Conservation (phyloP, 1,139 yeast species). For the Geotrichum restrictum region DNA sequence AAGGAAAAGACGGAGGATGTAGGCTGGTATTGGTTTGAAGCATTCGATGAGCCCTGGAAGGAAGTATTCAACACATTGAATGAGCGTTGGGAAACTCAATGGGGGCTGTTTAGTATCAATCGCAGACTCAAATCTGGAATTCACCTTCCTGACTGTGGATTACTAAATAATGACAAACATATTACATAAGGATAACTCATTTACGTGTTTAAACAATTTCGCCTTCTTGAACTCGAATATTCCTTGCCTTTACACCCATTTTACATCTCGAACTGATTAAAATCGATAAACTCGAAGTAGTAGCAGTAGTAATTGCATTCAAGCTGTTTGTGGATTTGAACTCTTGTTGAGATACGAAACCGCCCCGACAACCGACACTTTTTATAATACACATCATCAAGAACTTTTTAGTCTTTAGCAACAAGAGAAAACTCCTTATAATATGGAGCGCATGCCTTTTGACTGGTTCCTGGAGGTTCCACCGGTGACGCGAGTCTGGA, state of each 20-base stretch:
- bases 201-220: not conserved
- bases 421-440: not conserved
- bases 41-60: constrained; percentile 74
- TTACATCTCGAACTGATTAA: not conserved
- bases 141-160: constrained; percentile 12
- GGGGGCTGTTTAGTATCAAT: constrained; percentile 59
- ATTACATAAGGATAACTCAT: not conserved
- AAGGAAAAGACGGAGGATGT: constrained; percentile 32
- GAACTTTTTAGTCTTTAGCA: not conserved
- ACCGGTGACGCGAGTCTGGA: constrained; percentile 34
- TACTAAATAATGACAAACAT: not conserved
- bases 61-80: constrained; percentile 47
- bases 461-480: constrained; percentile 38
- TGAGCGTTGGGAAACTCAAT: constrained; percentile 62
- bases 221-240: not conserved
- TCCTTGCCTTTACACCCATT: too few relatives aligned
- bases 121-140: constrained; percentile 43
- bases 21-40: constrained; percentile 65
- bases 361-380: too few relatives aligned
- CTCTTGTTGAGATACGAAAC: too few relatives aligned
- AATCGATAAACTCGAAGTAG: not conserved
- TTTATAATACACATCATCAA: not conserved
- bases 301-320: not conserved
- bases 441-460: constrained; percentile 32
- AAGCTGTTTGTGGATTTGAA: too few relatives aligned